Evolutionary conservation across 2,329 filamentous ascomycete species (phyloP).

Genomic region (Pseudocercospora vitis): DNA sequence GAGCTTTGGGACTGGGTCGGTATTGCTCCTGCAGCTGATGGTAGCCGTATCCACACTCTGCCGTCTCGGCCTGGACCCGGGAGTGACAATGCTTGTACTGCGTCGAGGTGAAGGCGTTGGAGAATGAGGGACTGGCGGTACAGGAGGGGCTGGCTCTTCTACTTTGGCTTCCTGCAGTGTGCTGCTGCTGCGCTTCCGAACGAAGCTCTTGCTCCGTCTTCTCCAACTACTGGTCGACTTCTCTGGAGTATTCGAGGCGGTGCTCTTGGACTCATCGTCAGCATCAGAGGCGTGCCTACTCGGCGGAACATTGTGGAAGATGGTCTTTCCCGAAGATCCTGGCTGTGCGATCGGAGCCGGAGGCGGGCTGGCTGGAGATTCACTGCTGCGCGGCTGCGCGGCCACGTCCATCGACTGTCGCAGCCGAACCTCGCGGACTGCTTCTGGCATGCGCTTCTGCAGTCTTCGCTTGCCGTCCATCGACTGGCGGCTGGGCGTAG

Average conservation of each 20-base stretch:
- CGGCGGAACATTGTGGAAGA: slow-evolving; percentile 11
- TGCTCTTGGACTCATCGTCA: slow-evolving; percentile 20
- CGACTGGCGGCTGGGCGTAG: slow-evolving; percentile 1
- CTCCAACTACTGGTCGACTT: slow-evolving; percentile 10
- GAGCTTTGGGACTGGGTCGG: not conserved
- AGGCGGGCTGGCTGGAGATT: slow-evolving; percentile 8
- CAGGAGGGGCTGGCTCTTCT: slow-evolving; percentile 7
- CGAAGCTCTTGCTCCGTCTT: slow-evolving; percentile 28
- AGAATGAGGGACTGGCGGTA: slow-evolving; percentile 3
- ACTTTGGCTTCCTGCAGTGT: slow-evolving; percentile 14
- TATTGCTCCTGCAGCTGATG: slow-evolving; percentile 5
- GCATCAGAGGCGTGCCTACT: slow-evolving; percentile 19
- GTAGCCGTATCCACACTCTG: slow-evolving; percentile 8
- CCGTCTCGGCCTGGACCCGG: not conserved
- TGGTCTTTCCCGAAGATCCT: slow-evolving; percentile 3
- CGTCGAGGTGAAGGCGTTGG: slow-evolving; percentile 12
- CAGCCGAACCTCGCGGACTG: slow-evolving; percentile 19
- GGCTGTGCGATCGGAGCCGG: not conserved
- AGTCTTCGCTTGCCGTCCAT: slow-evolving; percentile 17
- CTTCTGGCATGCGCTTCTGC: slow-evolving; percentile 36
- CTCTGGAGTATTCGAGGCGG: not conserved
- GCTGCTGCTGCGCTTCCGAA: slow-evolving; percentile 21
- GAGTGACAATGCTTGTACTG: slow-evolving; percentile 19
- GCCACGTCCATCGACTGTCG: slow-evolving; percentile 15
- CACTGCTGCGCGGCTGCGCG: slow-evolving; percentile 2